Base-by-base conservation (phyloP, 2,329 filamentous ascomycete genomes). In the Lasiodiplodia sp. region DNA sequence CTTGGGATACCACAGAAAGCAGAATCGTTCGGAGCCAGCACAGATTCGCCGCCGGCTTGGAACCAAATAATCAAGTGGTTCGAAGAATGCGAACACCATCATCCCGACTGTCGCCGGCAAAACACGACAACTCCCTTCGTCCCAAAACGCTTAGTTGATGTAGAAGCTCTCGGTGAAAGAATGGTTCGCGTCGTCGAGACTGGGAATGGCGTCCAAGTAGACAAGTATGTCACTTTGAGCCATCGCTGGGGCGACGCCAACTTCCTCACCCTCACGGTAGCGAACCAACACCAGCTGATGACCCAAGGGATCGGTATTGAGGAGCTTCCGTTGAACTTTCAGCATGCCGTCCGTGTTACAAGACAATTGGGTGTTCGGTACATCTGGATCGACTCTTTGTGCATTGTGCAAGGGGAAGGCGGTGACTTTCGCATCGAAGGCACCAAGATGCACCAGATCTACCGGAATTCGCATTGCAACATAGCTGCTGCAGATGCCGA, bases 391-490 rank as follows among this genome's bases (percentile, higher is more conserved):
- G 71, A 72, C 37, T 68, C 71, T 7, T 66, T 72, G n/a, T 72
- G 70, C 56, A 72, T 72, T 37, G 21, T 71, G 28, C 70, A 72
- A 53, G 66, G 63, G 23, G 0, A 25, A 21, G 8, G 34, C 34
- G 58, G 71, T 5, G 75, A 76, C 67, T 77, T 73, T 66, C 38
- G 49, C 0, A 23, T 28, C 2, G 75, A 77, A 57, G 74, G 65
- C 10, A 25, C 37, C 4, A 51, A 63, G 3, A 78, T 78, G 76
- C 73, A 76, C 62, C 21, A 70, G 34, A 73, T 78, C 7, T 78
- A 78, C 69, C 67, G 75, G 1, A 73, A 75, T 38, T 70, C 67
- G 16, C 75, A 74, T 23, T 75, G 75, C 51, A 78, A 78, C 51
- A 73, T 78, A 44, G 75, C 75, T 0, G 69, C 71, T 51, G 73